These are phyloP conservation scores for Suillus placidus DNA, from an alignment of 768 basidiomycete genomes.

Conservation along the genomic window DNA sequence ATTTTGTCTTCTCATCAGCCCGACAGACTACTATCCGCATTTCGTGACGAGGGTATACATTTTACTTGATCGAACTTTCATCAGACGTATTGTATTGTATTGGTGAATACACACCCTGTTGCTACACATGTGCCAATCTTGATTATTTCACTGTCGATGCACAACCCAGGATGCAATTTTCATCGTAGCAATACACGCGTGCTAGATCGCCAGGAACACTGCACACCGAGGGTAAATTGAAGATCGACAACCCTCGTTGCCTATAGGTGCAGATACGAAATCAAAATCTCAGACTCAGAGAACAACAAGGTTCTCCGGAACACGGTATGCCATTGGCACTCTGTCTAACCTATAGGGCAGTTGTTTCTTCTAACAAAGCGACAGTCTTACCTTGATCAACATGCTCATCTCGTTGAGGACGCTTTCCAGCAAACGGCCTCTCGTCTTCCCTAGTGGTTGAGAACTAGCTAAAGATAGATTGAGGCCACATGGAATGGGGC, in stretches of 20 bases:
- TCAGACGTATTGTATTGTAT: background rate
- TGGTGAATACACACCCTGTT: background rate
- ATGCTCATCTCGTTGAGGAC: no score
- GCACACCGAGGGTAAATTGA: no score
- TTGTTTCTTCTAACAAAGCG: no score
- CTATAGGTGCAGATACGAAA: conserved; percentile 35
- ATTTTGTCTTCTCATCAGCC: conserved; percentile 47
- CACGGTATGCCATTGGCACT: conserved; percentile 57
- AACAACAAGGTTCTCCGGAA: conserved; percentile 84
- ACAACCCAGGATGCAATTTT: background rate
- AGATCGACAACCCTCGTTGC: no score
- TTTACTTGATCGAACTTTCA: background rate
- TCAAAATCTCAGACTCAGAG: conserved; percentile 74
- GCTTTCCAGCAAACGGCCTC: no score
- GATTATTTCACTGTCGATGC: background rate
- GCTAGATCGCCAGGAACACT: background rate
- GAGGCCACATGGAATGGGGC: no score
- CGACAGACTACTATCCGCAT: conserved; percentile 42
- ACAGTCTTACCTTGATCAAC: no score
- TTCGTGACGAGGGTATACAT: background rate
- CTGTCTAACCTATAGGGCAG: no score
- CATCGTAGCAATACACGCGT: background rate
- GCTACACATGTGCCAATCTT: background rate
- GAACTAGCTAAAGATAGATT: no score
- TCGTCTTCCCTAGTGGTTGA: no score